These are phyloP conservation scores for Boeremia exigua DNA, from an alignment of 2,329 filamentous ascomycete species.

Conservation along the genomic window DNA sequence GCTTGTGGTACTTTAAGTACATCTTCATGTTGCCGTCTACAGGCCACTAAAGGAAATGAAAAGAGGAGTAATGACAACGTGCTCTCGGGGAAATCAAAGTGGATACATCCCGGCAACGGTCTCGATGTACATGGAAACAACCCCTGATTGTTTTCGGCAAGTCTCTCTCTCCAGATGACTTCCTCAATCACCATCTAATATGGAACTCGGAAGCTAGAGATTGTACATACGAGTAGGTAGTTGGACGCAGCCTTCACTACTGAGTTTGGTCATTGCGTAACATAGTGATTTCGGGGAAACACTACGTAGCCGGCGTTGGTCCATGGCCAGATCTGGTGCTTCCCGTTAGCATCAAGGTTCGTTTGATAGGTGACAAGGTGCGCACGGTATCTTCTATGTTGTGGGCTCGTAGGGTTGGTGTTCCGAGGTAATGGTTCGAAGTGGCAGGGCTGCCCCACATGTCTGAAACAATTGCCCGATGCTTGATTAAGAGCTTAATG, in stretches of 20 bases:
- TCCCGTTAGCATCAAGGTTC: slow-evolving; percentile 3
- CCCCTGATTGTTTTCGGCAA: slow-evolving; percentile 11
- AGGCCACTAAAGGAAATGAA: slow-evolving; percentile 13
- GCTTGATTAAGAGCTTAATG: slow-evolving; percentile 30
- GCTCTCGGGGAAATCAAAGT: slow-evolving; percentile 12
- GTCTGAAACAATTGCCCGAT: slow-evolving; percentile 27
- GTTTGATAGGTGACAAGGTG: slow-evolving; percentile 4
- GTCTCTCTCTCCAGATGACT: not conserved
- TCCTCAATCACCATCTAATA: not conserved
- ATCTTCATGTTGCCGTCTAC: not conserved
- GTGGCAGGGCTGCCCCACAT: slow-evolving; percentile 18
- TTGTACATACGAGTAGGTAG: not conserved
- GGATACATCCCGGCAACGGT: slow-evolving; percentile 2
- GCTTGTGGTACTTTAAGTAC: slow-evolving; percentile 22
- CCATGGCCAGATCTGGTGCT: not conserved
- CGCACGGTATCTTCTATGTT: not conserved
- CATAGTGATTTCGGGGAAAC: slow-evolving; percentile 1
- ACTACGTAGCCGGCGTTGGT: slow-evolving; percentile 12
- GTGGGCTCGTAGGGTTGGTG: not conserved
- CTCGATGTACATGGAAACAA: slow-evolving; percentile 13
- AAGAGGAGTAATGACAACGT: slow-evolving; percentile 10
- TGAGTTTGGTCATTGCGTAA: slow-evolving; percentile 13
- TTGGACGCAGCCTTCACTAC: slow-evolving; percentile 18
- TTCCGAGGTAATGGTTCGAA: slow-evolving; percentile 10
- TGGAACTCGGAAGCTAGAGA: slow-evolving; percentile 1